Evolutionary conservation across 352 stramenopile species (phyloP), one percentile per base, ranked within the genome.

Genomic region (Aphanomyces cochlioides): DNA sequence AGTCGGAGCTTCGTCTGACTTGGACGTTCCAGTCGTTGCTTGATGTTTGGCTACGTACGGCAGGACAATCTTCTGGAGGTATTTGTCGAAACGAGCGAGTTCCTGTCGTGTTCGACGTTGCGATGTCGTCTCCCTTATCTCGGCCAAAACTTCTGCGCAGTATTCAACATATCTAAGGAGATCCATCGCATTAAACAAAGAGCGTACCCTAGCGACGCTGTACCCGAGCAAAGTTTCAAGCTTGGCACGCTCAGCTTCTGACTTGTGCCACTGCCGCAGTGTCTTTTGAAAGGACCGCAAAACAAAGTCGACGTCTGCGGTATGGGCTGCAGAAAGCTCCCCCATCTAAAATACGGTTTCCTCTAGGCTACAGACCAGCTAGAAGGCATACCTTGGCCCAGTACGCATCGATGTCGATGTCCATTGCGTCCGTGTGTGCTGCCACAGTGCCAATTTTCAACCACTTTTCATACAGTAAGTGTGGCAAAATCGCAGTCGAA

Each of bases 31-130:
- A 50, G n/a, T 67, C 7, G 69, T 93, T 83, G 13, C 80, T 28
- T 79, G 83, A 56, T 91, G 71, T 66, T 93, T 93, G 69, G 90
- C 90, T 75, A 93, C 69, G 69, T 91, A 93, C 69, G 85, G 85
- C 60, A 89, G 89, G 60, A 93, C 83, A 61, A 93, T 93, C 69
- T 90, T 91, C 41, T 90, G 81, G 66, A 93, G 90, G 79, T 91
- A 91, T 79, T 93, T 93, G 77, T 90, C 90, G 47, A 93, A 82
- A 75, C 89, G 90, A 76, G 90, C 85, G 39, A 93, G 77, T 69
- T 93, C 85, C 39, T 91, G 80, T 12, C 15, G 6, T 13, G 19
- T 15, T 7, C 60, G 60, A 7, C 5, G 12, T 6, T 15, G 1
- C 7, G 41, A 17, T 28, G 7, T 10, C 7, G 19, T 7, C 8